Base-by-base conservation (phyloP, 345 rosid species). In the Pistacia vera region DNA sequence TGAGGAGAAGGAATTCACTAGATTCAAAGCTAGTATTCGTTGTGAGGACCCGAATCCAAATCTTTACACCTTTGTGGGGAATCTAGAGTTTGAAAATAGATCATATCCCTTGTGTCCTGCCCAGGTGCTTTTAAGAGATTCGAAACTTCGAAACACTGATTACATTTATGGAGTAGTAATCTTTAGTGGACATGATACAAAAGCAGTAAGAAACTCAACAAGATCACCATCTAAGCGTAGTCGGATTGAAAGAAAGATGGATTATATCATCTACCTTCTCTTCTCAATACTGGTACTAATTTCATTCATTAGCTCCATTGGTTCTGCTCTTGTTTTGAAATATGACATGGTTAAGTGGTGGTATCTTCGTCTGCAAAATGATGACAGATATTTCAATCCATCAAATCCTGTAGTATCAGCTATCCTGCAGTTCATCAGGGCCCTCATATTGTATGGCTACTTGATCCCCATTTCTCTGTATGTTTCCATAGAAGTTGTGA, bases 31-130 rank as follows among this genome's bases (percentile, higher is more conserved):
- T 16, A 74, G 79, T 0, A 75, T 88, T 3, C 72, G 80, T 14
- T 88, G 95, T 5, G 97, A 93, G 81, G 95, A 93, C 80, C 97
- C 94, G 0, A 93, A 93, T 83, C 93, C 94, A 0, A 87, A 79
- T 70, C 82, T 93, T 44, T 93, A 93, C 79, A 86, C 90, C 0
- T 93, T 89, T 59, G 90, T 93, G 55, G 95, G 97, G 0, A 89
- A 88, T 57, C 58, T 93, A 12, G 91, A 89, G 71, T 84, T 81
- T 75, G 82, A 83, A 41, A 83, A 84, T 2, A 71, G 82, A 76
- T 73, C 77, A 2, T 79, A 87, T 75, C 91, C 97, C 10, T 74
- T 91, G 64, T 77, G 84, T 78, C 91, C 92, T 22, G 52, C 78
- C 9, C 95, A 90, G 73, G 16, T 92, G 54, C 93, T 91, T 16